phyloP scores from a whole-genome alignment of 495 filamentous ascomycete genomes.

The Viridothelium virens region DNA sequence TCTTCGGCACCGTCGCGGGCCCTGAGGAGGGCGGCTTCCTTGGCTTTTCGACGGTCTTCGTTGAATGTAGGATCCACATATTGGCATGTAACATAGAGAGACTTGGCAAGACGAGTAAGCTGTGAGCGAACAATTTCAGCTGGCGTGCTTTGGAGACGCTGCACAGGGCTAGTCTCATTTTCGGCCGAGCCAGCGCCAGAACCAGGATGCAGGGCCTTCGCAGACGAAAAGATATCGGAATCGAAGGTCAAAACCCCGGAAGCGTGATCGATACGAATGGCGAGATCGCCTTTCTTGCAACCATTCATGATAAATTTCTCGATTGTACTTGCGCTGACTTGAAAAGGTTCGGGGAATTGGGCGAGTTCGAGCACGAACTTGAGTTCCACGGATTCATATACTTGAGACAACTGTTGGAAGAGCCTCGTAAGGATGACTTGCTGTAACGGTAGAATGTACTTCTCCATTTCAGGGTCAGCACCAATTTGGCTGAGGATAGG shows the following conservation, averaged over 20 bases:
- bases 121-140: constrained; percentile 96
- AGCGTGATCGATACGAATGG: constrained; percentile 92
- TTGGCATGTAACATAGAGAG: constrained; percentile 84
- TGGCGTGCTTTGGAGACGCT: constrained; percentile 92
- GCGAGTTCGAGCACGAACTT: constrained; percentile 89
- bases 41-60: constrained; percentile 66
- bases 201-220: constrained; percentile 83
- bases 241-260: constrained; percentile 94
- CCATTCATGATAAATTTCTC: constrained; percentile 99
- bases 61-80: constrained; percentile 89
- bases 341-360: constrained; percentile 93
- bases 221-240: constrained; percentile 93
- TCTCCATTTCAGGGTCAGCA: constrained; percentile 89
- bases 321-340: constrained; percentile 82
- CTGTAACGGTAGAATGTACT: constrained; percentile 88
- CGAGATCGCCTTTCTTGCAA: constrained; percentile 97
- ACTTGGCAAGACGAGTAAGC: constrained; percentile 82
- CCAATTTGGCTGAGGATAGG: constrained; percentile 93
- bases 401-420: constrained; percentile 98
- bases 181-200: constrained; percentile 84
- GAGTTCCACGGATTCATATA: constrained; percentile 96
- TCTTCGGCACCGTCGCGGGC: constrained; percentile 80
- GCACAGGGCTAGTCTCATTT: constrained; percentile 72
- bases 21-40: constrained; percentile 68
- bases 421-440: constrained; percentile 97